Evolutionary conservation across 2,329 filamentous ascomycete species (phyloP).

Genomic region (Magnaporthiopsis rhizophila): DNA sequence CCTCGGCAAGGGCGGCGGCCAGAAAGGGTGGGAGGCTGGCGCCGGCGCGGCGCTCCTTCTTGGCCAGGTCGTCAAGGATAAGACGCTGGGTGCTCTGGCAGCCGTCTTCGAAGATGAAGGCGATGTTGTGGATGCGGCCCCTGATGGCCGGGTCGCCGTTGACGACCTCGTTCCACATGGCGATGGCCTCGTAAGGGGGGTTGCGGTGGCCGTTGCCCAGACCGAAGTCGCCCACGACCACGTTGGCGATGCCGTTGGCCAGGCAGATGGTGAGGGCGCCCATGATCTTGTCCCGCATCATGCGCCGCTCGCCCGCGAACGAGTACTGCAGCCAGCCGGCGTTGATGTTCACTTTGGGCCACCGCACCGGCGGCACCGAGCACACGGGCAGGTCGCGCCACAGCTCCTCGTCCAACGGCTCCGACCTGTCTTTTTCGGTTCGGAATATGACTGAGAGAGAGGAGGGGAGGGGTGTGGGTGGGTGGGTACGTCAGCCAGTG

Average conservation of each 20-base stretch:
- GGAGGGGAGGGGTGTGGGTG: too few relatives aligned
- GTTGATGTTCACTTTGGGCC: conserved; percentile 57
- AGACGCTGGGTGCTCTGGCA: conserved; percentile 43
- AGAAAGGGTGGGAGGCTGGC: conserved; percentile 13
- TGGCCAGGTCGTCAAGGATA: conserved; percentile 47
- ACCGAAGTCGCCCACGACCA: conserved; percentile 58
- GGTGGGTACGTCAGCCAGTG: background rate
- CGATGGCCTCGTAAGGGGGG: conserved; percentile 55
- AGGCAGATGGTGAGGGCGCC: conserved; percentile 63
- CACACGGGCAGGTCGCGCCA: conserved; percentile 62
- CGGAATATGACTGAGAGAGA: conserved; percentile 55
- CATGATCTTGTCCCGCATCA: conserved; percentile 66
- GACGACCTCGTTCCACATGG: conserved; percentile 58
- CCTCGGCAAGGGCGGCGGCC: conserved; percentile 14
- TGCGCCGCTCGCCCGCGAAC: conserved; percentile 61
- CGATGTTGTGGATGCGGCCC: conserved; percentile 52
- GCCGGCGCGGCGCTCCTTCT: conserved; percentile 30
- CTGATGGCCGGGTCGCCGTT: conserved; percentile 54
- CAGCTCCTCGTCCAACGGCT: conserved; percentile 39
- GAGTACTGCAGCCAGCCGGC: conserved; percentile 59
- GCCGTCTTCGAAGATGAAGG: conserved; percentile 57
- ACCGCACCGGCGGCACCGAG: conserved; percentile 62
- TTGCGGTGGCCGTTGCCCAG: conserved; percentile 57
- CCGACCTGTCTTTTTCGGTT: conserved; percentile 59
- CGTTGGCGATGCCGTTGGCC: conserved; percentile 45